Evolutionary conservation across 306 rosid genomes (phyloP).

Genomic region (Ormosia emarginata): DNA sequence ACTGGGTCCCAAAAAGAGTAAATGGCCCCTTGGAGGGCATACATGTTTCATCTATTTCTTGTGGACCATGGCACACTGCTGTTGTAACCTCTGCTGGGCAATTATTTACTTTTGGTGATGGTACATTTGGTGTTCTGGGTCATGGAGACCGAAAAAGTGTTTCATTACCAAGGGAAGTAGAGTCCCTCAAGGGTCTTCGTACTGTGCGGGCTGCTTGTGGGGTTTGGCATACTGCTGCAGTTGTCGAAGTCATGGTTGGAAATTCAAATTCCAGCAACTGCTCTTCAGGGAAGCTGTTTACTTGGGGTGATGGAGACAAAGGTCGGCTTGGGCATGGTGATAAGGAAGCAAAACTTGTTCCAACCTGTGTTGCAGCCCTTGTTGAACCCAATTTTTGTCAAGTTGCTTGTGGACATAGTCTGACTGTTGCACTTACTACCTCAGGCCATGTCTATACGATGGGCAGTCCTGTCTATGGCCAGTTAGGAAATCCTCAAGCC

Average conservation of each 20-base stretch:
- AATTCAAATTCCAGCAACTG: conserved; percentile 89
- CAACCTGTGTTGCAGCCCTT: conserved; percentile 95
- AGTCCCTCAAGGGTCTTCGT: conserved; percentile 94
- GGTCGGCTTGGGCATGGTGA: conserved; percentile 98
- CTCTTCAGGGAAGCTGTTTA: conserved; percentile 94
- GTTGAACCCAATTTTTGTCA: conserved; percentile 86
- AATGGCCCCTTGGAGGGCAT: conserved; percentile 95
- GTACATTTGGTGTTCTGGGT: conserved; percentile 96
- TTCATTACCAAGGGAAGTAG: conserved; percentile 93
- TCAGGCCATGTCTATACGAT: conserved; percentile 85
- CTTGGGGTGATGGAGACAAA: conserved; percentile 99
- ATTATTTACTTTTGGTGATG: conserved; percentile 95
- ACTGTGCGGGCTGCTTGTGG: conserved; percentile 98
- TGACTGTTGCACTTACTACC: conserved; percentile 90
- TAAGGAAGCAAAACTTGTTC: conserved; percentile 96
- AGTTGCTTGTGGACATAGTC: conserved; percentile 95
- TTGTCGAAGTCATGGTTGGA: conserved; percentile 97
- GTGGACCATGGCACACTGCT: conserved; percentile 99
- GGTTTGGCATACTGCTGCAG: conserved; percentile 99
- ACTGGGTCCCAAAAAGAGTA: conserved; percentile 97
- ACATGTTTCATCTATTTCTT: conserved; percentile 88
- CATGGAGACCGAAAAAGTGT: conserved; percentile 82
- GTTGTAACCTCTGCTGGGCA: conserved; percentile 97
- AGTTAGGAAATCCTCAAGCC: conserved; percentile 83
- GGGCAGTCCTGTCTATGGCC: conserved; percentile 99